These are phyloP conservation scores for Zymoseptoria pseudotritici DNA, from an alignment of 2,329 filamentous ascomycete species.

Conservation along the genomic window DNA sequence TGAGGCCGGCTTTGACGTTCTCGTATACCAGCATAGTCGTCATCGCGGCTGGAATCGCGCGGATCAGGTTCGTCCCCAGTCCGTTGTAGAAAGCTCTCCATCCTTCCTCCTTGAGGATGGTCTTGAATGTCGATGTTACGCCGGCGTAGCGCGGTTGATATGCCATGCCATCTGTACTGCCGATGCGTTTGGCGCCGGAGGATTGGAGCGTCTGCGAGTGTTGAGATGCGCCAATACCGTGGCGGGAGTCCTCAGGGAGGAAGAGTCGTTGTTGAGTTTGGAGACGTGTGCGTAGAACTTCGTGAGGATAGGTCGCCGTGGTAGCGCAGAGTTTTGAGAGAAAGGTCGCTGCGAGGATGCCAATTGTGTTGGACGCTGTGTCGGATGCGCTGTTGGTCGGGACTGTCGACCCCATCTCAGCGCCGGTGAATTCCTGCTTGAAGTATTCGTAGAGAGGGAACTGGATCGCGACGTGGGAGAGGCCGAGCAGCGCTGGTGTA, in stretches of 20 bases:
- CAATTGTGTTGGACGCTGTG: conserved; percentile 59
- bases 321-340: conserved; percentile 92
- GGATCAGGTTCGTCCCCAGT: conserved; percentile 95
- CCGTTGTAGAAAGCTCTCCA: conserved; percentile 96
- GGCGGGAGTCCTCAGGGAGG: conserved; percentile 35
- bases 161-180: conserved; percentile 49
- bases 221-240: conserved; percentile 43
- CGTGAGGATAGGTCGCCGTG: conserved; percentile 92
- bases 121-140: conserved; percentile 71
- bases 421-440: conserved; percentile 82
- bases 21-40: conserved; percentile 98
- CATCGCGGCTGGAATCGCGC: conserved; percentile 88
- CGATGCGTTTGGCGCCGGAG: conserved; percentile 29
- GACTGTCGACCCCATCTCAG: conserved; percentile 70
- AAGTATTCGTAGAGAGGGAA: conserved; percentile 94
- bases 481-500: conserved; percentile 79
- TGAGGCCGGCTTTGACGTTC: conserved; percentile 54
- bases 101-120: conserved; percentile 82
- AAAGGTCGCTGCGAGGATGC: conserved; percentile 81
- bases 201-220: conserved; percentile 26
- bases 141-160: conserved; percentile 60
- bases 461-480: conserved; percentile 93
- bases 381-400: conserved; percentile 40
- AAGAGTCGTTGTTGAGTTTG: conserved; percentile 80
- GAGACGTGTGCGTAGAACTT: conserved; percentile 85